A percentile compares a stretch with the other conserved stretches of the same genome.
phyloP scores from a whole-genome alignment of 371 early-diverging fungal genomes.

The Entomophthora muscae region DNA sequence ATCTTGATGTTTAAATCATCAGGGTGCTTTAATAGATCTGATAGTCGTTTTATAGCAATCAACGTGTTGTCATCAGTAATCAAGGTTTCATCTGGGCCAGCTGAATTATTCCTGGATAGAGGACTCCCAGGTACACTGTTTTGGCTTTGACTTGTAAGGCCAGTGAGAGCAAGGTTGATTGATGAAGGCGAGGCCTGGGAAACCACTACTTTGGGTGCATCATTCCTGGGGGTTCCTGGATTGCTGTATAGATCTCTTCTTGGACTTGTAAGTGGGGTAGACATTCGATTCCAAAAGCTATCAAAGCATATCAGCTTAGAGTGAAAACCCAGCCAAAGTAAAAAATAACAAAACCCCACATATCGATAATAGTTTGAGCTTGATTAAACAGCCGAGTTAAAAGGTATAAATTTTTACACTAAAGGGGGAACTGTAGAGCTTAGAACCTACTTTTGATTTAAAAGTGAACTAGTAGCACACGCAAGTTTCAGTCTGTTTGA shows the following conservation, averaged over 20 bases:
- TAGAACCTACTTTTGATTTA: too few species aligned
- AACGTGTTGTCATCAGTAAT: background rate
- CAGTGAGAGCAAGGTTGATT: background rate
- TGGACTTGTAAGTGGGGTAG: background rate
- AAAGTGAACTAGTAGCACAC: too few species aligned
- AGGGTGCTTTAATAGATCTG: constrained; percentile 63
- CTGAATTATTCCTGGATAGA: background rate
- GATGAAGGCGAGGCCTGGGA: background rate
- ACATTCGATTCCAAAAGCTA: too few species aligned
- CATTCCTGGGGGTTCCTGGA: background rate
- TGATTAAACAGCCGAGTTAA: too few species aligned
- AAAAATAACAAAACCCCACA: too few species aligned
- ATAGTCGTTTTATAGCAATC: constrained; percentile 23
- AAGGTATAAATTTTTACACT: too few species aligned
- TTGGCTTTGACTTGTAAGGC: background rate
- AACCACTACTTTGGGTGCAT: background rate
- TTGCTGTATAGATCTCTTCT: background rate
- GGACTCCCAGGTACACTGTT: background rate
- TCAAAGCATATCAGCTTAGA: too few species aligned
- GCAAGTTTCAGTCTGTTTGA: too few species aligned
- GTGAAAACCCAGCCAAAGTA: too few species aligned
- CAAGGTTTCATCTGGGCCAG: background rate
- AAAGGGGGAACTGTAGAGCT: too few species aligned
- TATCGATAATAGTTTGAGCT: too few species aligned
- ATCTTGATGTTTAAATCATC: constrained; percentile 84